Base-by-base conservation (phyloP, 2,329 filamentous ascomycete genomes). In the Sclerotinia minor region DNA sequence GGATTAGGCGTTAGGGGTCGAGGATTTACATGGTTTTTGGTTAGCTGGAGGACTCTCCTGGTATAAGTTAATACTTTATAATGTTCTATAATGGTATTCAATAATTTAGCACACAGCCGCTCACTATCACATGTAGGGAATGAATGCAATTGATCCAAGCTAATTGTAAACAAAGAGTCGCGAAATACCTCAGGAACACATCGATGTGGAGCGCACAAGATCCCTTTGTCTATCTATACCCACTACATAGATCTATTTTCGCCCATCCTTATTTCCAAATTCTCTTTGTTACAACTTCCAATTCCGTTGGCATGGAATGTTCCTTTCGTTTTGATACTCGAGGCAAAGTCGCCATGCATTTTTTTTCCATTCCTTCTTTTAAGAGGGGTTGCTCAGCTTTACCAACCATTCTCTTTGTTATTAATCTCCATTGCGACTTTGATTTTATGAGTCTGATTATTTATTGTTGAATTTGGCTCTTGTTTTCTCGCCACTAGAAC, bases 381-480 rank as follows among this genome's bases (percentile, higher is more conserved):
- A 13, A 61, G 29, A 29, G 38, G 38, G 21, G 8, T 24, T 61
- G 44, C 44, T 61, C 29, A 13, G 44, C 58, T n/a, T 61, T 49
- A 49, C 29, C 26, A 61, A 61, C 35, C 13, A 49, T 19, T 49
- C 19, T 61, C 58, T 60, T 60, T 60, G 58, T 60, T 35, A 49
- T 32, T 24, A 35, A 21, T 49, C 58, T 49, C 26, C 26, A 49
- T 44, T 32, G 35, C 3, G 5, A 17, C 35, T 54, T 35, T 6
- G 38, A 13, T 3, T 35, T 54, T 21, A 21, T n/a, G 29, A 54
- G 21, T 19, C 21, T 8, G 24, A 29, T 47, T 24, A 19, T 61
- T 17, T 19, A 17, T 49, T 9, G 21, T 24, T 8, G 15, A 7
- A 1, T 61, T 38, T 3, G 11, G 32, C 17, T 3, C 8, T 11